phyloP scores from a whole-genome alignment of 179 eudicot species.

The Spergularia azorica region DNA sequence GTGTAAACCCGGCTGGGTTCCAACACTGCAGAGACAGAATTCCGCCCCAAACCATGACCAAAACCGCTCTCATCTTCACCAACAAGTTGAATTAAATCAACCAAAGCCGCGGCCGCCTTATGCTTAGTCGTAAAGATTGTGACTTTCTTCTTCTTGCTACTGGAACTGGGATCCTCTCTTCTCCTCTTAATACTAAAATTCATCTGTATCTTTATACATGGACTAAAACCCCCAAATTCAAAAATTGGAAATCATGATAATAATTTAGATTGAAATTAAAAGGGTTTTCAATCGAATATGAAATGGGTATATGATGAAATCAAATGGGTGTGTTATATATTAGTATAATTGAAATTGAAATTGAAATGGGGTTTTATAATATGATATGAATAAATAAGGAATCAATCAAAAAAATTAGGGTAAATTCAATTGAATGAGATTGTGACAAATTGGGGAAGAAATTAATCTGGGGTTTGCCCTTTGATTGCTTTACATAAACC shows the following conservation, averaged over 20 bases:
- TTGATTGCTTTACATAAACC: too few relatives aligned
- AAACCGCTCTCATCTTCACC: constrained; percentile 16
- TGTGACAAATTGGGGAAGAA: too few relatives aligned
- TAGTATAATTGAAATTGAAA: neutral
- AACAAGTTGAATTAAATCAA: constrained; percentile 32
- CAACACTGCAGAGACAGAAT: constrained; percentile 34
- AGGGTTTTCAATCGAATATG: neutral
- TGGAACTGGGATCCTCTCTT: constrained; percentile 5
- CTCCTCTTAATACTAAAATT: constrained; percentile 24
- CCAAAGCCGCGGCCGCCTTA: constrained; percentile 21
- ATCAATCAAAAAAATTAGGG: neutral
- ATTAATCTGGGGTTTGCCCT: too few relatives aligned
- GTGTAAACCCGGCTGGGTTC: constrained; percentile 50
- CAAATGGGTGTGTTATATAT: neutral
- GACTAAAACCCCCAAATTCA: neutral
- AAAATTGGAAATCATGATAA: neutral
- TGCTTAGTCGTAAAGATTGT: neutral
- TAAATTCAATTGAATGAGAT: too few relatives aligned
- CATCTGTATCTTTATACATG: constrained; percentile 8
- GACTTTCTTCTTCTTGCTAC: constrained; percentile 20
- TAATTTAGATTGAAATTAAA: neutral
- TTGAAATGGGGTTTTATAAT: neutral
- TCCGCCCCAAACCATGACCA: constrained; percentile 4
- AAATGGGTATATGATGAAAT: neutral
- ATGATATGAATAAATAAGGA: neutral